These are phyloP conservation scores for Endoconidiophora polonica DNA, from an alignment of 2,329 filamentous ascomycete genomes.

Conservation along the genomic window DNA sequence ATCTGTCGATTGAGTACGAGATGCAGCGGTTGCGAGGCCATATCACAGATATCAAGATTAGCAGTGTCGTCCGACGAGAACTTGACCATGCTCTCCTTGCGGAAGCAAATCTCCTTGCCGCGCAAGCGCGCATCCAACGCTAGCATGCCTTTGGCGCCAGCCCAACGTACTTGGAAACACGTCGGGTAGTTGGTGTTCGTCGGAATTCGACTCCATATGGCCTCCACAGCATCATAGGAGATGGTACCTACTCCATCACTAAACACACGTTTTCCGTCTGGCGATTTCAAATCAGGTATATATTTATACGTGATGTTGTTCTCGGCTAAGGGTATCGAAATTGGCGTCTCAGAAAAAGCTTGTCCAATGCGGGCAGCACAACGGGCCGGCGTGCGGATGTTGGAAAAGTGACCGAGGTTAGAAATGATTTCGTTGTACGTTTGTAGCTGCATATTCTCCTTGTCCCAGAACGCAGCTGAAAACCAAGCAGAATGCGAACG, in stretches of 20 bases:
- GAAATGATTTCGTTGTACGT: conserved; percentile 28
- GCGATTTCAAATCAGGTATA: conserved; percentile 36
- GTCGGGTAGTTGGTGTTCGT: conserved; percentile 35
- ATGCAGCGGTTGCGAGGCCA: conserved; percentile 47
- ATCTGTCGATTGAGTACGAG: conserved; percentile 62
- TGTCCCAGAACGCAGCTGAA: conserved; percentile 29
- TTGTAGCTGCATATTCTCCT: conserved; percentile 18
- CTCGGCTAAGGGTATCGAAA: conserved; percentile 34
- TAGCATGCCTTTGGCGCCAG: conserved; percentile 64
- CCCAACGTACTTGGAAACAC: conserved; percentile 58
- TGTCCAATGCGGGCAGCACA: conserved; percentile 45
- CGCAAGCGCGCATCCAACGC: conserved; percentile 45
- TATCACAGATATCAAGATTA: conserved; percentile 57
- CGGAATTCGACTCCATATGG: conserved; percentile 41
- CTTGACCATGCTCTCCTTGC: conserved; percentile 61
- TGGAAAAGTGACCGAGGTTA: conserved; percentile 31
- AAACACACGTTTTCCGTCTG: conserved; percentile 40
- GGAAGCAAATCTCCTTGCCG: conserved; percentile 43
- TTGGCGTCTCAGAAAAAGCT: conserved; percentile 60
- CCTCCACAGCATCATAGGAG: conserved; percentile 39
- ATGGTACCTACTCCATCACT: conserved; percentile 69
- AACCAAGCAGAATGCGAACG: conserved; percentile 56
- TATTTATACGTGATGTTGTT: conserved; percentile 19
- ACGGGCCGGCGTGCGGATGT: conserved; percentile 35
- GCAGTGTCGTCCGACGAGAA: conserved; percentile 39